Evolutionary conservation across 2,329 filamentous ascomycete species (phyloP).

Genomic region (Pestalotiopsis sp.): DNA sequence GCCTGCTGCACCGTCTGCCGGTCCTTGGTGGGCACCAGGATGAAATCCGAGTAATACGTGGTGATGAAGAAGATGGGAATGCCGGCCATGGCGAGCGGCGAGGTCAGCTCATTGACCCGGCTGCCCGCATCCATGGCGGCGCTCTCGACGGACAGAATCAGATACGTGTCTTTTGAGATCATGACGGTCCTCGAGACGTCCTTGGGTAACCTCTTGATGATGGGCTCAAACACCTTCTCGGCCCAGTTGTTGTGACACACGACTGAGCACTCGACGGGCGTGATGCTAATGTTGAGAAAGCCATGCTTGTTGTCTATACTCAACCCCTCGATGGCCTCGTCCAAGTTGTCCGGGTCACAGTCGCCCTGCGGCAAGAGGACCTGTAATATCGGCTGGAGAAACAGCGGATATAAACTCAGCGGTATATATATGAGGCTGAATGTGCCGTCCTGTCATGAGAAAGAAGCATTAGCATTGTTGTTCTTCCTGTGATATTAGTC

Average conservation of each 20-base stretch:
- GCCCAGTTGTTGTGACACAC: constrained; percentile 82
- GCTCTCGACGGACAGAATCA: constrained; percentile 87
- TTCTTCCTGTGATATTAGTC: constrained; percentile 20
- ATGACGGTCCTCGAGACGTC: constrained; percentile 59
- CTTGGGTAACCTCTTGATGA: constrained; percentile 65
- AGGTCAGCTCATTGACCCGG: constrained; percentile 88
- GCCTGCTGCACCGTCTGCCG: constrained; percentile 75
- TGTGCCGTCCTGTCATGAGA: constrained; percentile 70
- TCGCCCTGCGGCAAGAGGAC: constrained; percentile 71
- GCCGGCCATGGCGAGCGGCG: constrained; percentile 85
- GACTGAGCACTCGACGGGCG: constrained; percentile 88
- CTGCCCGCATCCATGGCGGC: constrained; percentile 90
- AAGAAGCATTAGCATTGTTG: not conserved
- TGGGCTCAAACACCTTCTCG: constrained; percentile 73
- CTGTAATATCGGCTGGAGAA: constrained; percentile 85
- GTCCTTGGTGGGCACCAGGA: constrained; percentile 81
- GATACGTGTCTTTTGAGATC: constrained; percentile 82
- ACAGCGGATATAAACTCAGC: constrained; percentile 72
- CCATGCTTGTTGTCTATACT: constrained; percentile 64
- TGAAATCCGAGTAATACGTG: constrained; percentile 97
- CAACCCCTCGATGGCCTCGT: constrained; percentile 47
- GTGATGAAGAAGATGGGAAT: constrained; percentile 99
- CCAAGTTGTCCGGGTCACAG: constrained; percentile 34
- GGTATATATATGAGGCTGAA: constrained; percentile 92
- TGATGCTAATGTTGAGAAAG: constrained; percentile 93